Base-by-base conservation (phyloP, 2,329 filamentous ascomycete species). In the Cercospora canescens region DNA sequence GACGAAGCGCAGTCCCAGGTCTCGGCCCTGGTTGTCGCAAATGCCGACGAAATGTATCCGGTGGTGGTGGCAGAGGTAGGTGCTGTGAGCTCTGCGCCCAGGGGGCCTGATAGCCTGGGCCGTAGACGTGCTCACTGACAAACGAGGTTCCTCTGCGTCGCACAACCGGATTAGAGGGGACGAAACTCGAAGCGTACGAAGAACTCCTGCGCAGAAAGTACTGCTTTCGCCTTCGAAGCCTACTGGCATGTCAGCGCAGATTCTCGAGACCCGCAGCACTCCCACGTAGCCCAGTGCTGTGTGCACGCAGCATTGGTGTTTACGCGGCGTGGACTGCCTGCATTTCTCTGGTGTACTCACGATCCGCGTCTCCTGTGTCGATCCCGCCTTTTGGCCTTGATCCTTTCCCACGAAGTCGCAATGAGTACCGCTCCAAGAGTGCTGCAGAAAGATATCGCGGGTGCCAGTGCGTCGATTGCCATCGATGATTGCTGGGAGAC, bases 341-440 rank as follows among this genome's bases (percentile, higher is more conserved):
- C n/a, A n/a, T 28, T 37, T 39, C 18, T 26, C 34, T 12, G 28
- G 24, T 21, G 7, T 14, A 45, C 57, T 45, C 26, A 60, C 35
- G 18, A 41, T 37, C 3, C 18, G 28, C 6, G 4, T 21, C 21
- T 14, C 8, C 26, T 58, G 9, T 45, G 8, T 28, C 57, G 35
- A 32, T 60, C 21, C 14, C 28, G 24, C 48, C 24, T 60, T 24
- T 21, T 26, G 2, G 16, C 8, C 37, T 24, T 45, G 37, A 60
- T 24, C 28, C 57, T 41, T 56, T 62, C 60, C 48, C 45, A 62
- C 16, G 60, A 55, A 5, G 50, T 55, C 60, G 60, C 50, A 14
- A 62, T 39, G 24, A 62, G 45, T 28, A 62, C 50, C 60, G 60
- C 45, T 54, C 48, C 60, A 41, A 62, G 14, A 11, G 60, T 55